Evolutionary conservation across 2,329 filamentous ascomycete genomes (phyloP).

Genomic region (Ophiobolus disseminans): DNA sequence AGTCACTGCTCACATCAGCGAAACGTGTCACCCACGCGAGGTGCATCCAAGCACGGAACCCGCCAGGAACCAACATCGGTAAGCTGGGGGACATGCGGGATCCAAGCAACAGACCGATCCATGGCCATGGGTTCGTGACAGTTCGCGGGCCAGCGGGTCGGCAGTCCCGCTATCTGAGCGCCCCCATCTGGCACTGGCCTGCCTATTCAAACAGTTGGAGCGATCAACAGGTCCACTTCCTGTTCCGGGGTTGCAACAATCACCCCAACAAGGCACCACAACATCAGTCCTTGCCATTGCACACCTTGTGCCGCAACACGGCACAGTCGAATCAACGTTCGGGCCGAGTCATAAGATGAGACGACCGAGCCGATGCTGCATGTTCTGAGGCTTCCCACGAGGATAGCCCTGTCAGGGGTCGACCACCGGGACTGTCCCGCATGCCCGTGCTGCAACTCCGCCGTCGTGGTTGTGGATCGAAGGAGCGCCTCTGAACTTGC

Average conservation of each 20-base stretch:
- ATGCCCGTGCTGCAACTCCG: slow-evolving; percentile 28
- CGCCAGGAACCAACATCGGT: slow-evolving; percentile 11
- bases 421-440: slow-evolving; percentile 26
- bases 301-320: neutral
- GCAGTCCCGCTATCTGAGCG: slow-evolving; percentile 22
- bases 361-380: slow-evolving; percentile 19
- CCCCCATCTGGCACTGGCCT: slow-evolving; percentile 3
- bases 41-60: neutral
- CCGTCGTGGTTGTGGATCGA: slow-evolving; percentile 26
- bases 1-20: too few relatives aligned
- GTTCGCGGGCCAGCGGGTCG: slow-evolving; percentile 20
- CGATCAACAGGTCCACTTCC: neutral
- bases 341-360: slow-evolving; percentile 22
- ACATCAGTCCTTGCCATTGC: neutral
- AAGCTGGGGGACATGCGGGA: slow-evolving; percentile 18
- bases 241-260: neutral
- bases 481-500: too few relatives aligned
- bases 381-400: slow-evolving; percentile 13
- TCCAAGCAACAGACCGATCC: slow-evolving; percentile 16
- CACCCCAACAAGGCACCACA: neutral
- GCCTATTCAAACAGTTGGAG: neutral
- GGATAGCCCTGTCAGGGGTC: slow-evolving; percentile 20
- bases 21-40: too few relatives aligned
- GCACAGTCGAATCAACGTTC: slow-evolving; percentile 11
- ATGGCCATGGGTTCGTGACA: slow-evolving; percentile 21